Evolutionary conservation across 108 stramenopile species (phyloP), one percentile per base, ranked within the genome.

Genomic region (Nannochloropsis oceanica): DNA sequence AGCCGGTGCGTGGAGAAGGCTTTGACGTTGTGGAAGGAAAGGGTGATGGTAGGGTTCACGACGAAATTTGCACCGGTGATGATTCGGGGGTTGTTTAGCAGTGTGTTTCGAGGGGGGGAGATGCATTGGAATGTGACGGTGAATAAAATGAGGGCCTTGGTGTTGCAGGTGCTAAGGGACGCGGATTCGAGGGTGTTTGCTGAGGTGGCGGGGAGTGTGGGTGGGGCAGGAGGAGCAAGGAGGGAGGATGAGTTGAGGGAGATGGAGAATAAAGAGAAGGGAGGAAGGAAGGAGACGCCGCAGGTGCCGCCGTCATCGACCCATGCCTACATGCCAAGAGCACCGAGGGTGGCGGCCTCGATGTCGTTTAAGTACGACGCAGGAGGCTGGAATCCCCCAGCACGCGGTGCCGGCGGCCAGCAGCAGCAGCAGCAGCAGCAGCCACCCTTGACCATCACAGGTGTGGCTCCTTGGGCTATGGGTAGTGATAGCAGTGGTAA

Each of bases 71-170:
- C 25, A 22, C 34, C 42, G 42, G 44, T 22, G 11, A 34, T 43
- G 18, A 86, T 42, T 25, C 26, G 22, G 22, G 86, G 44, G 10
- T 88, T 89, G 8, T 20, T 86, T 22, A 44, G 82, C 24, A 26
- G 20, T 25, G 59, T 92, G 20, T 82, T 89, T 34, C 85, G 91
- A 24, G 86, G 80, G 10, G 91, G 91, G 22, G 59, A 84, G 86
- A 80, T 82, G 25, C 91, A 87, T 83, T 92, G 92, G 92, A 92
- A 92, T 89, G 88, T 89, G 25, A 92, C 92, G 14, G 92, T 92
- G 9, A 91, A 91, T 43, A 90, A 90, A 82, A 81, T 89, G 43
- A 81, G 85, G 13, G 42, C 82, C 0, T 84, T 87, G 24, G 87
- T 42, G 8, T 85, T 87, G 20, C 20, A 27, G 43, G n/a, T 82